Base-by-base conservation (phyloP, 768 basidiomycete species). In the Russula griseocarnosa region DNA sequence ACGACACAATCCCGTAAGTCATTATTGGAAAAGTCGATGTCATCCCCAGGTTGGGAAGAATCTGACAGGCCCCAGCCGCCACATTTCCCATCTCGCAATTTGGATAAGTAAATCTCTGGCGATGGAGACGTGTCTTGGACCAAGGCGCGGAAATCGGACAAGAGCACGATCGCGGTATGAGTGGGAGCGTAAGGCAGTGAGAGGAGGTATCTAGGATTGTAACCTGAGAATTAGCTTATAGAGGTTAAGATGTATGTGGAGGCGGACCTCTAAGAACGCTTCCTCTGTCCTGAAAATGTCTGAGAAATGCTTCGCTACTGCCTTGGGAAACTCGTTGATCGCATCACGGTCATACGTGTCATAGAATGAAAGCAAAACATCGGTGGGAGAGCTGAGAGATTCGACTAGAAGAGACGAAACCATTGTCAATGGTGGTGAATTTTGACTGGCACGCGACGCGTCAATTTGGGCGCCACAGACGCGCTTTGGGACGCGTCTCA, bases 91-190 rank as follows among this genome's bases (percentile, higher is more conserved):
- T 76, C 72, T 49, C 70, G 61, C 28, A 76, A 73, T 47, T 71
- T 78, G 3, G 84, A 80, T 47, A 90, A 76, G 73, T 93, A 93
- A 66, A 94, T 77, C 71, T 92, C 88, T 0, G 83, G 82, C 6
- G 87, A 84, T 20, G 81, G 71, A 3, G 90, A 89, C 2, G 89
- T 91, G 70, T 92, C 91, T 72, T 94, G 92, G 34, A 92, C 79
- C 87, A 92, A 90, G 28, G 82, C 86, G 36, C 83, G 81, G 72
- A 92, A 92, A 92, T 22, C 81, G 78, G 3, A 93, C 87, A 5
- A 92, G 79, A 0, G 83, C 74, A n/a, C 84, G 77, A 63, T 79
- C 75, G 11, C 72, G 71, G 69, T 83, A 79, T 3, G 75, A 74
- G 30, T 42, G 84, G 13, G 86, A 82, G 57, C 74, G 69, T 5